Evolutionary conservation across 768 basidiomycete species (phyloP).

Genomic region (Boletus rufocinnamomeus): DNA sequence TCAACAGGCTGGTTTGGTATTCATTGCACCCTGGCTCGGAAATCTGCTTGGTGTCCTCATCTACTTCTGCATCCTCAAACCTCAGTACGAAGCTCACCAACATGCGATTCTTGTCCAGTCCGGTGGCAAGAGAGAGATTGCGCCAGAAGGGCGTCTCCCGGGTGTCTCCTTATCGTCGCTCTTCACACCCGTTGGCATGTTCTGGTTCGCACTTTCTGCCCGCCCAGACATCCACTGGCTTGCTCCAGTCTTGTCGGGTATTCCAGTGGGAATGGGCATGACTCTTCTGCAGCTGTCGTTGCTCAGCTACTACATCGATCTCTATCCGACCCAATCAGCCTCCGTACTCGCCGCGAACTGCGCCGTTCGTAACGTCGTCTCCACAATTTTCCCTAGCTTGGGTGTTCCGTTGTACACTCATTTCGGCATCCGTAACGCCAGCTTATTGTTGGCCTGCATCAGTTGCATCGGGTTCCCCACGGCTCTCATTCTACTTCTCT

Average conservation of each 20-base stretch:
- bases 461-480: slow-evolving; percentile 24
- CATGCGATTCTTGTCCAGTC: slow-evolving; percentile 17
- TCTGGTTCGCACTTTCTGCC: slow-evolving; percentile 30
- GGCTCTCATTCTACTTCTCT: slow-evolving; percentile 16
- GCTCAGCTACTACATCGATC: slow-evolving; percentile 30
- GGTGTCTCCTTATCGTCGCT: slow-evolving; percentile 24
- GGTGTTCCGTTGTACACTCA: slow-evolving; percentile 20
- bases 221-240: slow-evolving; percentile 24
- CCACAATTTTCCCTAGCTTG: slow-evolving; percentile 23
- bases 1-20: slow-evolving; percentile 23
- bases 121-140: slow-evolving; percentile 18
- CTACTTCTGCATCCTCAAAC: slow-evolving; percentile 27
- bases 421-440: slow-evolving; percentile 22
- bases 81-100: slow-evolving; percentile 24
- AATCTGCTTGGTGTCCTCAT: slow-evolving; percentile 26
- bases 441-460: slow-evolving; percentile 23
- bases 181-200: slow-evolving; percentile 27
- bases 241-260: slow-evolving; percentile 25
- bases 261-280: slow-evolving; percentile 31
- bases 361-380: slow-evolving; percentile 16
- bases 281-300: slow-evolving; percentile 30
- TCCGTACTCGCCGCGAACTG: slow-evolving; percentile 29
- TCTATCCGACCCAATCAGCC: slow-evolving; percentile 27
- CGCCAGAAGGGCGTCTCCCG: slow-evolving; percentile 24
- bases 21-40: slow-evolving; percentile 27